These are phyloP conservation scores for Apodospora peruviana DNA, from an alignment of 495 filamentous ascomycete genomes.

Conservation along the genomic window DNA sequence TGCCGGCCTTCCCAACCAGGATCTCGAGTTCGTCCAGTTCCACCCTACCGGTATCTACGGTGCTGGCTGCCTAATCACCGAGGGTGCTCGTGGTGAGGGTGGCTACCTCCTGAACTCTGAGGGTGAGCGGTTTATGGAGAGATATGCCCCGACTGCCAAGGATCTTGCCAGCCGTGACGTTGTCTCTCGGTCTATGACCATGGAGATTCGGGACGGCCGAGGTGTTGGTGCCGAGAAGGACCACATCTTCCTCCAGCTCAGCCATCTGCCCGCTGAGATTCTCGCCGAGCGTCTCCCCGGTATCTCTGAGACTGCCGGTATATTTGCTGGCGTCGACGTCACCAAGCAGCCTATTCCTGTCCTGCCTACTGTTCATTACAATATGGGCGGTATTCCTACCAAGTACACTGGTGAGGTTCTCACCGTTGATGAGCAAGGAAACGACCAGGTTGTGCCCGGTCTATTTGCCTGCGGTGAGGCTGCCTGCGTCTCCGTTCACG, in stretches of 20 bases:
- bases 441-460: conserved; percentile 92
- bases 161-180: conserved; percentile 91
- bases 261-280: conserved; percentile 83
- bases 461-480: conserved; percentile 96
- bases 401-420: conserved; percentile 95
- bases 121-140: conserved; percentile 98
- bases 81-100: conserved; percentile 96
- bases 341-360: conserved; percentile 95
- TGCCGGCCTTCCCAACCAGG: conserved; percentile 96
- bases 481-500: conserved; percentile 94
- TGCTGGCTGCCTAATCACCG: conserved; percentile 95
- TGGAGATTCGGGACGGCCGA: conserved; percentile 95
- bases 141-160: conserved; percentile 95
- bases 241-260: conserved; percentile 94
- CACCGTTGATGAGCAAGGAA: conserved; percentile 72
- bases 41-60: conserved; percentile 99
- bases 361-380: conserved; percentile 96
- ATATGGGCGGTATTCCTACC: conserved; percentile 98
- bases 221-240: conserved; percentile 96
- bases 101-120: conserved; percentile 94
- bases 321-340: conserved; percentile 95
- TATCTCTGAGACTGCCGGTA: conserved; percentile 95
- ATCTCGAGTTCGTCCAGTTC: conserved; percentile 99
- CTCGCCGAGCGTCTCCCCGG: conserved; percentile 94
- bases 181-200: conserved; percentile 92